Base-by-base conservation (phyloP, 2,329 filamentous ascomycete species). In the Pleomassaria siparia region DNA sequence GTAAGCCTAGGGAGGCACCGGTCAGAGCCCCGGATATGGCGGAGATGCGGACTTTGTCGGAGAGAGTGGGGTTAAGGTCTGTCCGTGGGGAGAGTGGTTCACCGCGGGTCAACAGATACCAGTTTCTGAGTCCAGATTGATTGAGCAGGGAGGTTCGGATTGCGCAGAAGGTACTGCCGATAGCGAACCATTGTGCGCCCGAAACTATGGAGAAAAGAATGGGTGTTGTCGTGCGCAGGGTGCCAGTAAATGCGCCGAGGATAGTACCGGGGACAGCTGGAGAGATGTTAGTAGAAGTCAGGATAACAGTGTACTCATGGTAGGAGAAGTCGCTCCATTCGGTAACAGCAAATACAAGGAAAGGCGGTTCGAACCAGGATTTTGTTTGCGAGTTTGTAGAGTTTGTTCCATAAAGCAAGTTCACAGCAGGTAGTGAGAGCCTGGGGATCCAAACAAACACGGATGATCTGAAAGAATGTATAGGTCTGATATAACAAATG, bases 91-190 rank as follows among this genome's bases (percentile, higher is more conserved):
- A n/a, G 2, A 62, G 35, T 24, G 64, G 63, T 15, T 42, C 36
- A 7, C 57, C 62, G 20, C 67, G 64, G 22, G 64, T 66, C 13
- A 47, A 20, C 16, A 59, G 59, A 58, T 55, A 66, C 63, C 63
- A 64, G 49, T 67, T 69, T 2, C 40, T 21, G 2, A 72, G 55
- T 6, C 66, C 64, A 15, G 53, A 50, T 5, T 52, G 54, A 40
- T 68, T 59, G 20, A 79, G 66, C 18, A 77, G 57, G 10, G 65
- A 55, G n/a, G 64, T 60, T 10, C 75, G 70, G 21, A 61, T 76
- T 85, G 87, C 85, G 79, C 85, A 92, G 66, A 86, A 96, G 13
- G 83, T 87, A 39, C 81, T 83, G 28, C 89, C 89, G 30, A 95
- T 79, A 33, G 82, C 79, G 70, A 89, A 89, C 82, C 89, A 96